phyloP scores from a whole-genome alignment of 352 stramenopile species.

The Phytophthora ohioensis region DNA sequence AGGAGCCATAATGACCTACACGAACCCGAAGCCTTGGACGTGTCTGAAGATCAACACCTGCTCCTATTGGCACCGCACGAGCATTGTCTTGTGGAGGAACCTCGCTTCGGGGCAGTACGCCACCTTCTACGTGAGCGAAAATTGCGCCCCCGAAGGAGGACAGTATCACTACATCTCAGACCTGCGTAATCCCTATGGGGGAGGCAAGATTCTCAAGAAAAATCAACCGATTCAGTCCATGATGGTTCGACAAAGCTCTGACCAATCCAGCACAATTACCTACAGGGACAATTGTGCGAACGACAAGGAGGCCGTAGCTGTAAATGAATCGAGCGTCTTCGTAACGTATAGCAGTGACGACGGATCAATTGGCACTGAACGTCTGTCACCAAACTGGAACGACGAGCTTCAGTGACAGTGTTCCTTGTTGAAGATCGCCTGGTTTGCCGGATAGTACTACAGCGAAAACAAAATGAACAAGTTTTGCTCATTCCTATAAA shows the following conservation, averaged over 20 bases:
- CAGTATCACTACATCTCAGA: constrained; percentile 19
- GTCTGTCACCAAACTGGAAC: not conserved
- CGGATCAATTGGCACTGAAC: not conserved
- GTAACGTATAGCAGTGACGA: not conserved
- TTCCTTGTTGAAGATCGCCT: not conserved
- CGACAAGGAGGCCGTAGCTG: not conserved
- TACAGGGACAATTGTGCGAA: constrained; percentile 19
- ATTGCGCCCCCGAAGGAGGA: not conserved
- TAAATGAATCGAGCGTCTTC: not conserved
- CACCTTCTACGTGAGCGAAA: constrained; percentile 20
- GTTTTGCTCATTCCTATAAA: no score
- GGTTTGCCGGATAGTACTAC: no score
- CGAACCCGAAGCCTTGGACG: constrained; percentile 6
- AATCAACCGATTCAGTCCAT: constrained; percentile 15
- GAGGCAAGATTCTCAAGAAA: constrained; percentile 1
- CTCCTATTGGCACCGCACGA: constrained; percentile 7
- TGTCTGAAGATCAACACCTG: constrained; percentile 23
- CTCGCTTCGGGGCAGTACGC: constrained; percentile 10
- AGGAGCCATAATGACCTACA: not conserved
- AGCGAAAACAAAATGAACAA: no score
- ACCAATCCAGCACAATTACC: not conserved
- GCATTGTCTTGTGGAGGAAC: constrained; percentile 8
- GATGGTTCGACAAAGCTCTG: constrained; percentile 8
- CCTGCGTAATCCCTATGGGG: not conserved
- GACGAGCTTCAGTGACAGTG: not conserved